These are phyloP conservation scores for Jasminum sambac DNA, from an alignment of 257 asterid genomes.

Conservation along the genomic window DNA sequence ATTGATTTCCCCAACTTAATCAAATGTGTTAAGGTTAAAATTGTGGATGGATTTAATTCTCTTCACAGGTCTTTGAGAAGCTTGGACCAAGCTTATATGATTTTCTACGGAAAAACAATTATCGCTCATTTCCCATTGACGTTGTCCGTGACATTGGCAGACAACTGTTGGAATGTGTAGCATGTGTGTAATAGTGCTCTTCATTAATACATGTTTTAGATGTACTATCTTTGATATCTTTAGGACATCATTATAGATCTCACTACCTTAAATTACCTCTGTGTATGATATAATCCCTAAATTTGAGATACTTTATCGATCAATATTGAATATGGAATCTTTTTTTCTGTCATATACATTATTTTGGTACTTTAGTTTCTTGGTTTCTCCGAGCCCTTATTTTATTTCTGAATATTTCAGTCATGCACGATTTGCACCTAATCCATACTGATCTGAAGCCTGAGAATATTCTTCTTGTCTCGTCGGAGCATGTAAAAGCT, in stretches of 20 bases:
- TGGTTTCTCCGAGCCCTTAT: not conserved
- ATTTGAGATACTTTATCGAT: not conserved
- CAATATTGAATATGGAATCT: not conserved
- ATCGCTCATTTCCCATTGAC: conserved; percentile 97
- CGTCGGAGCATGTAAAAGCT: conserved; percentile 68
- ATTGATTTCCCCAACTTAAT: conserved; percentile 67
- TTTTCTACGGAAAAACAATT: conserved; percentile 98
- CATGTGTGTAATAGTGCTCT: conserved; percentile 94
- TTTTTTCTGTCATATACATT: not conserved
- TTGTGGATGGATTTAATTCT: conserved; percentile 72
- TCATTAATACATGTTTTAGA: conserved; percentile 18
- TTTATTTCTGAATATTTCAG: conserved; percentile 33
- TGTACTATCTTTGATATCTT: not conserved
- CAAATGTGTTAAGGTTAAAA: conserved; percentile 63
- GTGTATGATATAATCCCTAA: not conserved
- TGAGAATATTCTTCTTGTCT: conserved; percentile 86
- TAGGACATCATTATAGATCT: not conserved
- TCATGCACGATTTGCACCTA: conserved; percentile 90
- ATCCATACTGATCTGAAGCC: conserved; percentile 96
- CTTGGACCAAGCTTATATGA: conserved; percentile 99
- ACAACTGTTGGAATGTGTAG: conserved; percentile 98
- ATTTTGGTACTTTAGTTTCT: not conserved
- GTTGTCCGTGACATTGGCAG: conserved; percentile 99
- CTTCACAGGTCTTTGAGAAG: conserved; percentile 98
- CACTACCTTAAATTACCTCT: not conserved